Percentiles rank a stretch among this genome's conserved stretches.
phyloP scores from a whole-genome alignment of 139 green algal genomes.

The Chlorella vulgaris region DNA sequence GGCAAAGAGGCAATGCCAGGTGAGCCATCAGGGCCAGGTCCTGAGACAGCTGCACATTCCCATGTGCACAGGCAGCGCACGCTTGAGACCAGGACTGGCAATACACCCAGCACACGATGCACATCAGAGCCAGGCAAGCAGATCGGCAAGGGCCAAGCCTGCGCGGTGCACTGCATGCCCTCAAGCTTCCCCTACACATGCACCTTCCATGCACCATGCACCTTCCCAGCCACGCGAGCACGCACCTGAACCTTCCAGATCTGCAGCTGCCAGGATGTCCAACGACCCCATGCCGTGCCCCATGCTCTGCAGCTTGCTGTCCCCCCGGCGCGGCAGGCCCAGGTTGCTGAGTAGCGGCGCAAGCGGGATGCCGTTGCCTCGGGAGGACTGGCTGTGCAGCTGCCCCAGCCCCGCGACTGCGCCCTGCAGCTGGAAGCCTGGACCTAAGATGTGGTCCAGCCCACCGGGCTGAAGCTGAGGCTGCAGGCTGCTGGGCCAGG shows the following conservation, averaged over 20 bases:
- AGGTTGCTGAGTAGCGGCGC: slow-evolving; percentile 23
- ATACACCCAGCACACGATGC: too few species aligned
- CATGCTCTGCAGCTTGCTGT: slow-evolving; percentile 16
- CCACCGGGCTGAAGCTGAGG: not conserved
- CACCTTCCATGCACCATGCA: not conserved
- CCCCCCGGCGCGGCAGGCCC: slow-evolving; percentile 7
- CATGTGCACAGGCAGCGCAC: not conserved
- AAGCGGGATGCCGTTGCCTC: not conserved
- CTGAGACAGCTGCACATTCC: not conserved
- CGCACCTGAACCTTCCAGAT: slow-evolving; percentile 20
- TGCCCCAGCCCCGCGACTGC: not conserved
- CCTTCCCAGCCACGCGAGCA: not conserved
- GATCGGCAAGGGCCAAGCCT: too few species aligned
- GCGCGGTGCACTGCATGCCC: too few species aligned
- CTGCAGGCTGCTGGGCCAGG: not conserved
- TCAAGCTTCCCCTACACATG: too few species aligned
- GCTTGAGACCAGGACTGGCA: too few species aligned
- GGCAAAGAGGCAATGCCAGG: not conserved
- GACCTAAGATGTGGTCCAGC: too few species aligned
- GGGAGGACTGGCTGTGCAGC: too few species aligned
- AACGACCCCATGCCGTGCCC: slow-evolving; percentile 31
- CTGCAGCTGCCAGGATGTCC: slow-evolving; percentile 33
- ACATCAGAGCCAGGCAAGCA: too few species aligned
- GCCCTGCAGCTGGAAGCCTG: not conserved
- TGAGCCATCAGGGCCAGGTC: too few species aligned